phyloP scores from a whole-genome alignment of 352 stramenopile genomes.

The Phytopythium kandeliae region DNA sequence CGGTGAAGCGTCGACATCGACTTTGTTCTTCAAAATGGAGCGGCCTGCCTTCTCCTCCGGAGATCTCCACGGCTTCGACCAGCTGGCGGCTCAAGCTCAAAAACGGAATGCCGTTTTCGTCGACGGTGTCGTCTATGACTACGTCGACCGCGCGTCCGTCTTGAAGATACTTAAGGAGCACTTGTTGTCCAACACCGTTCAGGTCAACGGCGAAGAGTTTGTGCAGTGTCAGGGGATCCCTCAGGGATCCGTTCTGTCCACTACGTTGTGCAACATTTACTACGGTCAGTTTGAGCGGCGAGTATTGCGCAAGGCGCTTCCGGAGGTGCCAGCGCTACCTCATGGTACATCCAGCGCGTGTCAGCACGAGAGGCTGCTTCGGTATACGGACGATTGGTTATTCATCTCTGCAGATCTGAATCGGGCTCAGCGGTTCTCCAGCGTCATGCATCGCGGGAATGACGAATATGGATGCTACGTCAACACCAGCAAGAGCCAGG shows the following conservation, averaged over 20 bases:
- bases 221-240: constrained; percentile 65
- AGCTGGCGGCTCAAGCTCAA: constrained; percentile 29
- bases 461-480: constrained; percentile 60
- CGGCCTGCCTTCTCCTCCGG: constrained; percentile 46
- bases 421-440: constrained; percentile 38
- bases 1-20: background rate
- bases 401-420: constrained; percentile 52
- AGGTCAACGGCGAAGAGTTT: constrained; percentile 42
- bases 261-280: constrained; percentile 77
- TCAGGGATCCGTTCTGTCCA: constrained; percentile 80
- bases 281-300: constrained; percentile 71
- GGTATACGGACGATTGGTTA: constrained; percentile 79
- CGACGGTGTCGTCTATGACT: constrained; percentile 77
- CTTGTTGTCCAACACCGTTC: constrained; percentile 46
- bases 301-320: constrained; percentile 39
- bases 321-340: constrained; percentile 3
- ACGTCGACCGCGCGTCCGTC: constrained; percentile 42
- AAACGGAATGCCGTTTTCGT: constrained; percentile 53
- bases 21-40: constrained; percentile 57
- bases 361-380: constrained; percentile 56
- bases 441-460: constrained; percentile 58
- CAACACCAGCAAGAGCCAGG: constrained; percentile 57
- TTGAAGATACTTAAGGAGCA: constrained; percentile 60
- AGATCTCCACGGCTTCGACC: constrained; percentile 44
- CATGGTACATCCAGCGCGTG: constrained; percentile 10